Base-by-base conservation (phyloP, 2,329 filamentous ascomycete species). In the Conoideocrella luteorostrata region DNA sequence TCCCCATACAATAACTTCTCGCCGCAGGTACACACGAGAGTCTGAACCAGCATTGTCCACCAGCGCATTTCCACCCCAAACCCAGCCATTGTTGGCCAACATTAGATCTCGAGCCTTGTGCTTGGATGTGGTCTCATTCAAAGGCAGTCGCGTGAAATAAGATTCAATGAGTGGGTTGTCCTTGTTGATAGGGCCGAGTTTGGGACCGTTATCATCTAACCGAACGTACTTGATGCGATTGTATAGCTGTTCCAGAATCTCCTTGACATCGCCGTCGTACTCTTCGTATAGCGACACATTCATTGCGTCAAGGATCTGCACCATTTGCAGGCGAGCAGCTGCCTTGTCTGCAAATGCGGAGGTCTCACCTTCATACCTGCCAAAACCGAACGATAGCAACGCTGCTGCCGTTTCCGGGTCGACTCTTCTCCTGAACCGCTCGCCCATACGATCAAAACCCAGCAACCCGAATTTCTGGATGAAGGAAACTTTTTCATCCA, bases 1-100 rank as follows among this genome's bases (percentile, higher is more conserved):
- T 12, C 91, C 90, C 93, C 93, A 98, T 23, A 96, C 86, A 53
- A 98, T 97, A 48, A 98, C 88, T 64, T 98, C 89, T 53, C 93
- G 80, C 41, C 88, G 80, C n/a, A 98, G 76, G 58, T 98, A 98
- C n/a, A 91, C 89, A 44, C 84, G 82, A 7, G 91, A 95, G 37
- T 86, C 74, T 0, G 89, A 85, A 0, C 94, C 94, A 23, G 93
- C 93, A 57, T 97, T 93, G 67, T 98, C 93, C 34, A 88, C 77
- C 65, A 97, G 77, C 2, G 93, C 91, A 66, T 97, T 94, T 5
- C 91, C 91, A 46, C 88, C 91, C 93, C 93, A 98, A 7, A 98
- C 90, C 93, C 93, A 98, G 34, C 93, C 93, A 59, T 98, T 98
- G 66, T 97, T 97, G 32, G 84, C 90, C 41, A 98, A 69, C 3